Base-by-base conservation (phyloP, 73 alveolate species). In the Effrenium voratum region DNA sequence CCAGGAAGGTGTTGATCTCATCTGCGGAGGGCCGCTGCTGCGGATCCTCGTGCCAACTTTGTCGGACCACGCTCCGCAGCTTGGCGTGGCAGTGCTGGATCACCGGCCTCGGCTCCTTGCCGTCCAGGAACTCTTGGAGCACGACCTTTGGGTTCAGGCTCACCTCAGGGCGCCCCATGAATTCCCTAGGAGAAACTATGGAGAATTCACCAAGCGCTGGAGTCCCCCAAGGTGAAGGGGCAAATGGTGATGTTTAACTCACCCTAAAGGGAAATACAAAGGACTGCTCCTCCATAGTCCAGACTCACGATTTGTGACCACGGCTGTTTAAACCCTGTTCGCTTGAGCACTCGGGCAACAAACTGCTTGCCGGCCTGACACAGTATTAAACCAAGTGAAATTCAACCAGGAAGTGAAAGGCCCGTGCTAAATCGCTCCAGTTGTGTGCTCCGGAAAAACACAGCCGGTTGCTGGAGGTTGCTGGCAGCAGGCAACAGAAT, bases 1-100 rank as follows among this genome's bases (percentile, higher is more conserved):
- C 88, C 88, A 77, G 45, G 75, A 49, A 26, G 46, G 75, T 30
- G 46, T n/a, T 2, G 13, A 40, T 5, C 83, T 87, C 95, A 82
- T 59, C 70, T 60, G 95, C 95, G 34, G 95, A 40, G 95, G 84
- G 95, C 68, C 95, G 76, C 41, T 43, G 38, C 12, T 47, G 76
- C 46, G 57, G 57, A 87, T 87, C 83, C 60, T 28, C 46, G 38
- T 87, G 95, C 95, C 84, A 87, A 2, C 87, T 86, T 10, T 36
- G 41, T 13, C 24, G 57, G 43, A 90, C 44, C 49, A 90, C 4
- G 43, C 43, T 36, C 40, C 79, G 96, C 28, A 90, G 50, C 36
- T 63, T 73, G 28, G 57, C 86, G 26, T 66, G 47, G 86, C 87
- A 90, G 75, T 63, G 87, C 36, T 47, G 44, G n/a, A 75, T 46